Evolutionary conservation across 148 eudicot genomes (phyloP), one percentile per base, ranked within the genome.

Genomic region (Polygonum maritimum): DNA sequence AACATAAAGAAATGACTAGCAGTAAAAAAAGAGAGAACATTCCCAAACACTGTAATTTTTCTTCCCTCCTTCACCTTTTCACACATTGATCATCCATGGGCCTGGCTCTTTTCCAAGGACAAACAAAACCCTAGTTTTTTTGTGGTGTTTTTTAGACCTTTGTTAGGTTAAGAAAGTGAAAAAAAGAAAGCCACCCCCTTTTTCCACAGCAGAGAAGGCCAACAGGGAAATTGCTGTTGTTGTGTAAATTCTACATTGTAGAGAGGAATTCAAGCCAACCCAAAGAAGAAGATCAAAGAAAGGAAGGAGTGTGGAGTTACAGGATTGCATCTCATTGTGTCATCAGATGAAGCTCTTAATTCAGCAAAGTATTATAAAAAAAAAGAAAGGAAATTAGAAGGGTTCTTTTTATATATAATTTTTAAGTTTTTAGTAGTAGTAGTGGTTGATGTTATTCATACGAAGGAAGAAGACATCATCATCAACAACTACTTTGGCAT

Each of bases 301-400:
- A 60, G 69, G 19, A 67, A 67, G 71, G 71, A 67, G 45, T 67
- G 71, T 67, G 71, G 71, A 67, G 71, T 67, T 67, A 38, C 44
- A 67, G 38, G 31, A 62, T 8, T 62, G 69, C 38, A 54, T 54
- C 60, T 54, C 60, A 54, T 54, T 21, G 7, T 18, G 7, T 18
- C 60, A 54, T 54, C 60, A 62, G 38, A 10, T 31, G 39, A 31
- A 62, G 69, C 31, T 22, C 67, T 62, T 5, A 62, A 5, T 22
- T 60, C 69, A 26, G 39, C 69, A 60, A 60, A 62, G 69, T 31
- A 26, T 26, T 21, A 60, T 26, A 52, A 16, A 54, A 62, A 54
- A 62, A 57, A 19, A n/a, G 35, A 63, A 13, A 33, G 38, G 69
- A 63, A 33, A 62, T 12, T 65, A 65, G 35, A 65, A 14, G 71